Percentiles rank a stretch among this genome's conserved stretches.
Conservation (phyloP, 1,139 yeast genomes). For the Diutina neorugosa region DNA sequence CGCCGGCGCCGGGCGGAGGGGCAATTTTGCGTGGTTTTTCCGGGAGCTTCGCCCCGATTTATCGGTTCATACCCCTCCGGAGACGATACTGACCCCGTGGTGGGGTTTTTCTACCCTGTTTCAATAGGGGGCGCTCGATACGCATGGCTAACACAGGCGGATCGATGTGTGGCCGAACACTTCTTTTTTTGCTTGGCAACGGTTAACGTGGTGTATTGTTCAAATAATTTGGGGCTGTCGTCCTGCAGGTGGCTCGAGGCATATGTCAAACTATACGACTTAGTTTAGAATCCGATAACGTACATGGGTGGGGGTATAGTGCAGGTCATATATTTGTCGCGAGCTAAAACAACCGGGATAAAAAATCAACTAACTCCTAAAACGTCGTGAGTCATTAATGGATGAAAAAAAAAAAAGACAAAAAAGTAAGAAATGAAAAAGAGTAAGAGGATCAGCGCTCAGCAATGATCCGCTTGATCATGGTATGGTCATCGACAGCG, state of each 20-base stretch:
- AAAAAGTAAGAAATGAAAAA: too few relatives aligned
- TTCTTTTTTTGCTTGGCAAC: neutral
- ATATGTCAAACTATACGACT: neutral
- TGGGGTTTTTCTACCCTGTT: too few relatives aligned
- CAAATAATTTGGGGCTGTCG: neutral
- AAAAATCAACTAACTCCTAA: neutral
- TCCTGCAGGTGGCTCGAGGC: neutral
- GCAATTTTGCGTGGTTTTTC: too few relatives aligned
- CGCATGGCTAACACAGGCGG: too few relatives aligned
- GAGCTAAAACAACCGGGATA: neutral
- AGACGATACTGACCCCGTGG: too few relatives aligned
- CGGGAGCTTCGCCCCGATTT: too few relatives aligned
- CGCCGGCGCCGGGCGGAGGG: neutral
- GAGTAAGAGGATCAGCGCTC: neutral
- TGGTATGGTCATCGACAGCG: neutral
- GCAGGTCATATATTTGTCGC: neutral
- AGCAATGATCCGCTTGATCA: slow-evolving; percentile 1
- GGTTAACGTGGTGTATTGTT: neutral
- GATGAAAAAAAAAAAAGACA: too few relatives aligned
- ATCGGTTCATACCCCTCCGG: too few relatives aligned
- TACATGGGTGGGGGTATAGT: neutral
- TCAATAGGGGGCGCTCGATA: too few relatives aligned
- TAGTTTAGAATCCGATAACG: neutral
- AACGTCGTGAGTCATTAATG: neutral
- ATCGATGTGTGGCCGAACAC: neutral